Base-by-base conservation (phyloP, 176 grass and related monocot species). In the Zoysia pacifica region DNA sequence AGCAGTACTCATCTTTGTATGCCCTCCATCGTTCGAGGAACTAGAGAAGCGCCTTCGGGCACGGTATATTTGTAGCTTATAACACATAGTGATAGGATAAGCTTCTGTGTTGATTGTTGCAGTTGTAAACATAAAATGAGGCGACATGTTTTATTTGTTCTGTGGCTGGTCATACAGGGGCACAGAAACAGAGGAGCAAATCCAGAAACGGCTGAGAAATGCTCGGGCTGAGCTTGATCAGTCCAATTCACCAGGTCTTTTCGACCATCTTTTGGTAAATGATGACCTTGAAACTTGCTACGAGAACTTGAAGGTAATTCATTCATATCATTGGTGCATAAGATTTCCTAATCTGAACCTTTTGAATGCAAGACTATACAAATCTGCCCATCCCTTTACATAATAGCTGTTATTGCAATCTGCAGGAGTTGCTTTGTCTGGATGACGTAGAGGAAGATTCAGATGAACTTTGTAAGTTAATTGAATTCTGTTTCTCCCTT, bases 1-100 rank as follows among this genome's bases (percentile, higher is more conserved):
- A 88, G 96, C 96, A 70, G 84, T 95, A 82, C 93, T 95, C 87
- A 93, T 99, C 79, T 99, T 99, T 91, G 84, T 95, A 71, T 85
- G 88, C 71, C 96, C 96, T 86, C 96, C 96, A 71, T 93, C 90
- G 1, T 93, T 95, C 62, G 88, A 95, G 82, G 92, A 93, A 70
- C 90, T 99, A 75, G 96, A 99, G 92, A 88, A 95, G 87, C 92
- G 96, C 56, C 90, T 99, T 75, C 86, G 90, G 55, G 92, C 84
- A 90, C 88, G 96, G 96, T 99, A 95, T 80, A 83, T 75, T 79
- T 81, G 78, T 72, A 86, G 74, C 65, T 79, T 78, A 83, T 64
- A 69, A 84, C 77, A 78, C 74, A 73, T 48, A 69, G 43, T 89
- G 64, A 67, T 87, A 62, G 43, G 38, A 28, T 74, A 85, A 63